Base-by-base conservation (phyloP, 306 rosid genomes). In the Echinosophora koreensis region DNA sequence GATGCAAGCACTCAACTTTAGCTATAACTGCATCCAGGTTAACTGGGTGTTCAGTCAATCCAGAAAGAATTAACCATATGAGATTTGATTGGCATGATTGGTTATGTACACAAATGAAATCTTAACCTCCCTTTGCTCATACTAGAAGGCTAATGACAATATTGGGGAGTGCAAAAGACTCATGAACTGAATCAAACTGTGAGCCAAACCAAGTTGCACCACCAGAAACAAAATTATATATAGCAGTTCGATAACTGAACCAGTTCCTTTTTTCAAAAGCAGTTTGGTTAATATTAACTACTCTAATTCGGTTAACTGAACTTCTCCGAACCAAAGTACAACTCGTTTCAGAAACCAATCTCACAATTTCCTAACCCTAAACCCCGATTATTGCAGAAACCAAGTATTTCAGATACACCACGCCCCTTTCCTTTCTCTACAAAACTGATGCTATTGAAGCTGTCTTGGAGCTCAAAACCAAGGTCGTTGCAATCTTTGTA, bases 21-120 rank as follows among this genome's bases (percentile, higher is more conserved):
- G 74, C 67, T 17, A 46, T 42, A 42, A 75, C 66, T 13, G 68
- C 66, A 46, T 71, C 86, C 74, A 37, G 51, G 55, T 73, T 64
- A 79, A 79, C 79, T 18, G 50, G 63, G 74, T 51, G 39, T 46
- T 66, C 39, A 9, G 8, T 27, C 27, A 60, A 66, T 71, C 77
- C 70, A 28, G 52, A 72, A 55, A 16, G 35, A 77, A 52, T 37
- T 10, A 73, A 63, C 78, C 64, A 38, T 46, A 73, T 34, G 4
- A 4, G 42, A 77, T 42, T 15, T 15, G 12, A 9, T 14, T 59
- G 59, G 11, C 39, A 46, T 18, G 77, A 50, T 60, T 73, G 60
- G 77, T 67, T 41, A 18, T 11, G 38, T 0, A 27, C 12, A 73
- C 68, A 78, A 59, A 73, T 69, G 63, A 79, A 52, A 73, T 67